These are phyloP conservation scores for Santalum album DNA, from an alignment of 164 flowering plant genomes.

Conservation along the genomic window DNA sequence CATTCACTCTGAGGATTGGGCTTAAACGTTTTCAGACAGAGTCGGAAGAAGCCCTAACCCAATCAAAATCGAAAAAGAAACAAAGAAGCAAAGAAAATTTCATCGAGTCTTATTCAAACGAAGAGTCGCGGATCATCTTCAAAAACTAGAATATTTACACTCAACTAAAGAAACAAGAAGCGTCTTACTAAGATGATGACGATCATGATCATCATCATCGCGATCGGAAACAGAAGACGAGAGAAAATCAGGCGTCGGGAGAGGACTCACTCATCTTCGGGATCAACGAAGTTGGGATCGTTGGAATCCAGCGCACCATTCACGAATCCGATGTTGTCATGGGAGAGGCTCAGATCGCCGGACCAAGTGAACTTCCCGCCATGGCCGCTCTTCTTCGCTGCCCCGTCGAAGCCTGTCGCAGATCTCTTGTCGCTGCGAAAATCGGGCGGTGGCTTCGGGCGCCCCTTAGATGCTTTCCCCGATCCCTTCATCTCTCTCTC, in stretches of 20 bases:
- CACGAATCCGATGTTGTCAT: constrained; percentile 22
- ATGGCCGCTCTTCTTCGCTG: constrained; percentile 62
- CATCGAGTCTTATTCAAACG: too few species aligned
- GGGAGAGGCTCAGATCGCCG: constrained; percentile 25
- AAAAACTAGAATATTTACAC: too few species aligned
- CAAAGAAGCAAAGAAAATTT: too few species aligned
- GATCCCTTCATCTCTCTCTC: constrained; percentile 21
- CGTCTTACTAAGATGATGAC: too few species aligned
- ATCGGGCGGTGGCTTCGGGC: constrained; percentile 18
- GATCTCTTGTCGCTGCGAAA: constrained; percentile 47
- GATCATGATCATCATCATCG: too few species aligned
- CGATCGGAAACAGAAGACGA: too few species aligned
- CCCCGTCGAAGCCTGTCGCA: constrained; percentile 41
- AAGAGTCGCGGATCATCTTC: too few species aligned
- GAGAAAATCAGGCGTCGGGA: not conserved
- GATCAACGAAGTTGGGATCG: constrained; percentile 66
- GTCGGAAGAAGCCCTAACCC: too few species aligned
- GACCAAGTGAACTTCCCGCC: constrained; percentile 67
- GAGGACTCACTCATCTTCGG: constrained; percentile 5
- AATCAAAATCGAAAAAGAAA: too few species aligned
- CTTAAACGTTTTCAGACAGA: too few species aligned
- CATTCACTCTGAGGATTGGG: too few species aligned
- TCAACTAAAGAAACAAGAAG: too few species aligned
- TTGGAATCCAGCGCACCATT: constrained; percentile 23
- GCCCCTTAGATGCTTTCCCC: constrained; percentile 17